Percentiles rank a stretch among this genome's conserved stretches.
Conservation (phyloP, 2,329 filamentous ascomycete species). For the Claviceps sp. region DNA sequence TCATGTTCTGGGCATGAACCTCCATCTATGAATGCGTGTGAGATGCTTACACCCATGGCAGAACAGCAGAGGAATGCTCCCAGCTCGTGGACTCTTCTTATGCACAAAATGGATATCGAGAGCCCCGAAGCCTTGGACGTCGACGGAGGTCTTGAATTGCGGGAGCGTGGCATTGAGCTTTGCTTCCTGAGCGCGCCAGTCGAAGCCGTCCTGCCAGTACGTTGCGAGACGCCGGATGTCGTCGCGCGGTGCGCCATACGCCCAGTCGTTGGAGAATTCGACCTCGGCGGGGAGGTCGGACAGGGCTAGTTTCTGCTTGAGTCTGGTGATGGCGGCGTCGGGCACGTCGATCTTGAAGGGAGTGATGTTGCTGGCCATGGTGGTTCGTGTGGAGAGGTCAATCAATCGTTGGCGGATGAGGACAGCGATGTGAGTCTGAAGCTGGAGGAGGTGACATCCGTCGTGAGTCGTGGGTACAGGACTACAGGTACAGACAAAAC, state of each 20-base stretch:
- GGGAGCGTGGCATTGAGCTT: conserved; percentile 41
- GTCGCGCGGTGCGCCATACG: conserved; percentile 18
- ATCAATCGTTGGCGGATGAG: too few species aligned
- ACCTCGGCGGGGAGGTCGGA: conserved; percentile 17
- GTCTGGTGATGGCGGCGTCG: conserved; percentile 15
- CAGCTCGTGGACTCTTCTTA: conserved; percentile 32
- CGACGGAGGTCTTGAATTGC: conserved; percentile 40
- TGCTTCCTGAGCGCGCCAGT: conserved; percentile 48
- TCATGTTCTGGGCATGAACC: too few species aligned
- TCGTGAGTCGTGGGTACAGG: too few species aligned
- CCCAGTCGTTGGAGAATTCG: conserved; percentile 20
- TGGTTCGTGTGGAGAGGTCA: not conserved
- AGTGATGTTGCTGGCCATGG: conserved; percentile 11
- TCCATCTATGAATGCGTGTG: not conserved
- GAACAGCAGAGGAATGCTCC: conserved; percentile 52
- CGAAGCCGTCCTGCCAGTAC: conserved; percentile 34
- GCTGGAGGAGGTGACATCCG: too few species aligned
- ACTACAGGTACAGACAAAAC: too few species aligned
- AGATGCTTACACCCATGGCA: conserved; percentile 11
- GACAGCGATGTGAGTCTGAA: too few species aligned
- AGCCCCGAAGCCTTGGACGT: conserved; percentile 42
- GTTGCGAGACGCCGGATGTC: conserved; percentile 22
- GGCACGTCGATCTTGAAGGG: conserved; percentile 23
- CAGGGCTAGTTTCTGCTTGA: conserved; percentile 19
- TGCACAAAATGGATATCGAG: conserved; percentile 54